Base-by-base conservation (phyloP, 306 rosid species). In the Clitoria ternatea region DNA sequence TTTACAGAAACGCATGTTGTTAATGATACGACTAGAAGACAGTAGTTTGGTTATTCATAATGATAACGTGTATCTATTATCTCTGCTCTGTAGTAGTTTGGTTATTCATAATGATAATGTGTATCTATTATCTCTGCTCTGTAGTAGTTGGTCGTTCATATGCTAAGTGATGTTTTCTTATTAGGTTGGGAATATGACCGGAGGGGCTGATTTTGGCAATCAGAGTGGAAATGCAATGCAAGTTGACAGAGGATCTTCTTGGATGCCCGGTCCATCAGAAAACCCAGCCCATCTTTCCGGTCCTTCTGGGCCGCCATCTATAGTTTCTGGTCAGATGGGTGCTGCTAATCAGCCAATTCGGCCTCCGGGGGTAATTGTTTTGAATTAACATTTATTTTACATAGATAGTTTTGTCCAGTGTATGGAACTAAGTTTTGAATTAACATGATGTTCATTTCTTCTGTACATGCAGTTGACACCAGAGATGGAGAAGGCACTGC, bases 401-500 rank as follows among this genome's bases (percentile, higher is more conserved):
- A 12, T 26, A 13, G 9, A 24, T 35, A 36, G 13, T 57, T 42
- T 13, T 62, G 53, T n/a, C n/a, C 80, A 40, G 47, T 43, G 9
- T 61, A 13, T 24, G n/a, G n/a, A n/a, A n/a, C n/a, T n/a, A n/a
- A n/a, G 15, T 44, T 47, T 30, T 76, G 15, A 24, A 27, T 64
- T 20, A 77, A 11, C 57, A 39, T 76, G 72, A 80, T 24, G 18
- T 69, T 44, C 64, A 55, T 37, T 47, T 71, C 87, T 83, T 45
- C 50, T 3, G 29, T 30, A 20, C 37, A 17, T 81, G 77, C 74
- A 95, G 99, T 83, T 95, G 86, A 78, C 84, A 48, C 96, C 90
- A 23, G 99, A 94, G 50, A 89, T 87, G 97, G 99, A 94, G 87
- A 89, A 87, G 86, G 90, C 89, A 0, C 77, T 91, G 73, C 99